A percentile compares a stretch with the other conserved stretches of the same genome.
These are phyloP conservation scores for Podaxis carcinomalis DNA, from an alignment of 768 basidiomycete species.

Conservation along the genomic window DNA sequence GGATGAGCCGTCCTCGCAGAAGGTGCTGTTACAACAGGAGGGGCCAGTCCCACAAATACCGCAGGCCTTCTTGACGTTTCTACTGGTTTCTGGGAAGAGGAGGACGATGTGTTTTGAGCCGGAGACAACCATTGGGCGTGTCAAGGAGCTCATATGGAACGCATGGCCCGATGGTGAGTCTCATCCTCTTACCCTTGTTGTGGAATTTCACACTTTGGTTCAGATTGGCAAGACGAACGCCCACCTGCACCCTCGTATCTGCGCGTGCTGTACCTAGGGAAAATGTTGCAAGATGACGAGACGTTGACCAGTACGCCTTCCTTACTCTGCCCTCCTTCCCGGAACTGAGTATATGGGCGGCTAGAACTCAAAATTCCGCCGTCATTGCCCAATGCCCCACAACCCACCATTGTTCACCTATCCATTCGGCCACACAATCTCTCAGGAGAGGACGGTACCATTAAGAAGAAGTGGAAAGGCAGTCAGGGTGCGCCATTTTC, in stretches of 20 bases:
- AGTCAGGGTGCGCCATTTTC: slow-evolving; percentile 23
- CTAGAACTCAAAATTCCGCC: slow-evolving; percentile 34
- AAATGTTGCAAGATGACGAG: slow-evolving; percentile 82
- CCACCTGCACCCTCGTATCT: slow-evolving; percentile 76
- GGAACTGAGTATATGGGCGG: neutral
- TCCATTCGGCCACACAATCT: slow-evolving; percentile 61
- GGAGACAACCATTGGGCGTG: slow-evolving; percentile 67
- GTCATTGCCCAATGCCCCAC: slow-evolving; percentile 16
- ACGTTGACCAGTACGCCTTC: slow-evolving; percentile 55
- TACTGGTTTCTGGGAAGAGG: slow-evolving; percentile 65
- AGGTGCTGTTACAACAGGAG: slow-evolving; percentile 12
- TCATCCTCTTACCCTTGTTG: neutral
- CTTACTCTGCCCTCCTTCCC: slow-evolving; percentile 4
- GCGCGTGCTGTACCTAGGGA: slow-evolving; percentile 71
- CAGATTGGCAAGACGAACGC: slow-evolving; percentile 77
- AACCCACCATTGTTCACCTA: slow-evolving; percentile 70
- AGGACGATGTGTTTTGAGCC: slow-evolving; percentile 74
- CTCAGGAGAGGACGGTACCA: slow-evolving; percentile 42
- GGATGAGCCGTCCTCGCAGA: slow-evolving; percentile 9
- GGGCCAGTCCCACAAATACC: slow-evolving; percentile 51
- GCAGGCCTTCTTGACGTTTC: slow-evolving; percentile 64
- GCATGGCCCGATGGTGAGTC: slow-evolving; percentile 69
- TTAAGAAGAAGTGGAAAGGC: slow-evolving; percentile 48
- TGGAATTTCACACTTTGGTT: neutral
- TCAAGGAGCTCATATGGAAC: slow-evolving; percentile 84